Percentiles rank a stretch among this genome's conserved stretches.
Evolutionary conservation across 495 filamentous ascomycete genomes (phyloP).

Genomic region (Penicillium atrosanguineum): DNA sequence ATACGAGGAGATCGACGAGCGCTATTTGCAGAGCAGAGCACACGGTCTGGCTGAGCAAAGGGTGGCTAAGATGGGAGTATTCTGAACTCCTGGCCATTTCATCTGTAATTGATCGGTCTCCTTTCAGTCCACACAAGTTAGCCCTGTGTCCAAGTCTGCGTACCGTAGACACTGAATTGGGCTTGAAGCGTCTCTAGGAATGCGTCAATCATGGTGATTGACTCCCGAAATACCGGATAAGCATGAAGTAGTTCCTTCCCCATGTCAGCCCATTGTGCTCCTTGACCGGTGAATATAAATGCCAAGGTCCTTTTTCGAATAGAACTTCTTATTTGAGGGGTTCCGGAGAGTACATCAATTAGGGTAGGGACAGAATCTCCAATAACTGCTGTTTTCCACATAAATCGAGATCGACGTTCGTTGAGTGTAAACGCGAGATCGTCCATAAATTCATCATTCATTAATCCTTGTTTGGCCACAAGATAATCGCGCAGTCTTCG

Average conservation of each 20-base stretch:
- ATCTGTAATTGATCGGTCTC: neutral
- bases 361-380: constrained; percentile 7
- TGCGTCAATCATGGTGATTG: constrained; percentile 18
- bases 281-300: constrained; percentile 46
- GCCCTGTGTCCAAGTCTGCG: neutral
- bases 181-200: constrained; percentile 16
- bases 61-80: constrained; percentile 13
- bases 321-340: constrained; percentile 1
- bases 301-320: constrained; percentile 1
- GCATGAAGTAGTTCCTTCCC: constrained; percentile 33
- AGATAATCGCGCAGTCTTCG: constrained; percentile 14
- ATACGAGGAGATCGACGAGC: constrained; percentile 30
- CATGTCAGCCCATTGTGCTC: constrained; percentile 38
- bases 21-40: constrained; percentile 33
- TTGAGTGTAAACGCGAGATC: constrained; percentile 32
- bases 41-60: constrained; percentile 19
- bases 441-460: constrained; percentile 12
- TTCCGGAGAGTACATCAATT: constrained; percentile 3
- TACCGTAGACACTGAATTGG: constrained; percentile 23
- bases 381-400: constrained; percentile 22
- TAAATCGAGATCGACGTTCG: constrained; percentile 20
- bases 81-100: constrained; percentile 11
- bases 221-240: constrained; percentile 33
- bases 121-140: neutral
- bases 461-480: neutral